Base-by-base conservation (phyloP, 371 early-diverging fungal species). In the Mycotypha africana region DNA sequence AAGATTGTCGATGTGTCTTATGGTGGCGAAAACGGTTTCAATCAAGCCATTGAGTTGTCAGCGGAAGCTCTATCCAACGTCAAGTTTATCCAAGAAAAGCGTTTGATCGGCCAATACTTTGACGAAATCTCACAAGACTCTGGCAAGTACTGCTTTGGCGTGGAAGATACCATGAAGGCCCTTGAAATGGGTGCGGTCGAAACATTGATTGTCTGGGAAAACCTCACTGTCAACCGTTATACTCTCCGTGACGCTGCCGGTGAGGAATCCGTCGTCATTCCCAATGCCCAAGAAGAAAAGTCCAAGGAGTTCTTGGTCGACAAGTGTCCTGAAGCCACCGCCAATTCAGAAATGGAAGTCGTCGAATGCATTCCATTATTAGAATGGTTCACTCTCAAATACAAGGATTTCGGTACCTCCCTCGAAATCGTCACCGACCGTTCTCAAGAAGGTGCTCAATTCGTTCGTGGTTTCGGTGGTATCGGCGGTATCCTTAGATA, bases 391-490 rank as follows among this genome's bases (percentile, higher is more conserved):
- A 92, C 99, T 22, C 97, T 97, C 57, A 82, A 94, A 52, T 99
- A 98, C 82, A 94, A 94, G 79, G 87, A 95, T 39, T 97, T 91
- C 56, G 99, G 70, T 51, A 92, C 98, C 43, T 74, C 67, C 15
- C 78, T 99, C 4, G 95, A 97, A 67, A 95, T 98, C 69, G 88
- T 99, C 31, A 98, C 98, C 40, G 95, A 99, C 82, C 81, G 90
- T 49, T 95, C 95, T 34, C 90, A 92, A 53, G 99, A 99, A 75
- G 99, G 99, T 37, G 84, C 95, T 28, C 99, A 99, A 70, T 99
- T 99, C 79, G 94, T 97, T 44, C 91, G 91, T 66, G 99, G 99
- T 21, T 99, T 99, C 78, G 99, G 99, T 74, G 99, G 99, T 40
- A 93, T 99, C 54, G 99, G 99, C 38, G 99, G 98, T 24, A 68